Conservation (phyloP, 2,329 filamentous ascomycete genomes). For the Endocalyx cinctus region DNA sequence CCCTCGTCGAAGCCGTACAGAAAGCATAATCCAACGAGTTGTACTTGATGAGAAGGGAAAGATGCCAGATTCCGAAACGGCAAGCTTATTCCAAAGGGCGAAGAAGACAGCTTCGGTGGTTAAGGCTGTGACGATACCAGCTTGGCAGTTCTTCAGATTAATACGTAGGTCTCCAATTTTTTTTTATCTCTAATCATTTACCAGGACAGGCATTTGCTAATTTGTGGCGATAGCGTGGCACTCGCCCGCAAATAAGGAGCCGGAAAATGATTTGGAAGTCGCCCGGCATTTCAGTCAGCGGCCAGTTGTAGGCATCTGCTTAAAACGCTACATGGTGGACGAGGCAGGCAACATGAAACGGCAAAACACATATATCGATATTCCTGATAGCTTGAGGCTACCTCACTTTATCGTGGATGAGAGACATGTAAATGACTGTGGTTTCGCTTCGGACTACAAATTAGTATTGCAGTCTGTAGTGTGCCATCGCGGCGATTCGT, state of each 20-base stretch:
- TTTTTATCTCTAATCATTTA: slow-evolving; percentile 1
- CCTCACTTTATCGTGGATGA: slow-evolving; percentile 89
- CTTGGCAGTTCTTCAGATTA: slow-evolving; percentile 94
- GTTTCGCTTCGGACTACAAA: slow-evolving; percentile 85
- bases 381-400: slow-evolving; percentile 73
- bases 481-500: slow-evolving; percentile 81
- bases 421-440: slow-evolving; percentile 56
- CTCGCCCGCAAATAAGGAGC: slow-evolving; percentile 52
- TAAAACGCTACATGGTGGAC: slow-evolving; percentile 83
- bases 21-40: slow-evolving; percentile 59
- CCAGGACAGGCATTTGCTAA: slow-evolving; percentile 25
- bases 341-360: slow-evolving; percentile 63
- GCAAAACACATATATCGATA: slow-evolving; percentile 82
- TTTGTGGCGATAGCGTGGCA: slow-evolving; percentile 67
- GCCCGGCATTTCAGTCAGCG: slow-evolving; percentile 82
- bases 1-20: slow-evolving; percentile 35
- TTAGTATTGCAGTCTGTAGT: slow-evolving; percentile 86
- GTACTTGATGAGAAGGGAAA: slow-evolving; percentile 48
- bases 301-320: slow-evolving; percentile 85
- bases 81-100: slow-evolving; percentile 38
- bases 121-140: slow-evolving; percentile 90
- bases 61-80: slow-evolving; percentile 36
- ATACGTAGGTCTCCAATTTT: slow-evolving; percentile 61
- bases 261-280: slow-evolving; percentile 69
- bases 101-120: slow-evolving; percentile 45